Evolutionary conservation across 1,139 yeast species (phyloP).

Genomic region (Zygoascus meyerae): DNA sequence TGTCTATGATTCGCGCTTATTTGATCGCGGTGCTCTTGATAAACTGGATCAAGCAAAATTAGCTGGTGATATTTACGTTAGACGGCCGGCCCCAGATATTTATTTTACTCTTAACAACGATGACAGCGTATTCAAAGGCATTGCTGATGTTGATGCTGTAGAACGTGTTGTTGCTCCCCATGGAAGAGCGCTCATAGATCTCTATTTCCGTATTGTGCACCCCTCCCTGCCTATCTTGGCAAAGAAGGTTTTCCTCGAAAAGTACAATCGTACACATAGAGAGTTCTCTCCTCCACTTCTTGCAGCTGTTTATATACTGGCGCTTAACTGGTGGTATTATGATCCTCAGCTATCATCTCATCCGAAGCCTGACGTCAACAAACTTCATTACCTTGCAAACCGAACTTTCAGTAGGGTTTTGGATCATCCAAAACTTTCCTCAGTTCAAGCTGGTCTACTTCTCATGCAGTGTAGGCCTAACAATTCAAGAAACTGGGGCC

Average conservation of each 20-base stretch:
- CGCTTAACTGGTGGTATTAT: conserved; percentile 41
- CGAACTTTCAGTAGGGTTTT: conserved; percentile 37
- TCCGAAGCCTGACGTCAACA: conserved; percentile 34
- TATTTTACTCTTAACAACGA: conserved; percentile 35
- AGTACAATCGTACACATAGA: conserved; percentile 41
- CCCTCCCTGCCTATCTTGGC: conserved; percentile 41
- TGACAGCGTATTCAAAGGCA: conserved; percentile 25
- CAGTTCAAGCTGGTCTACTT: conserved; percentile 42
- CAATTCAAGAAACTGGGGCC: conserved; percentile 70
- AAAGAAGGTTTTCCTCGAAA: conserved; percentile 41
- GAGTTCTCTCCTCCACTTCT: conserved; percentile 43
- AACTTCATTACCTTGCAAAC: conserved; percentile 35
- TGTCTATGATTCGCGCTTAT: conserved; percentile 31
- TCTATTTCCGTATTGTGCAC: conserved; percentile 40
- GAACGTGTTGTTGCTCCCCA: conserved; percentile 41
- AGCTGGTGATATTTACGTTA: conserved; percentile 31
- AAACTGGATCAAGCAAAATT: conserved; percentile 32
- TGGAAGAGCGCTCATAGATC: conserved; percentile 37
- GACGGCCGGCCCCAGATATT: conserved; percentile 33
- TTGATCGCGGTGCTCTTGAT: conserved; percentile 30
- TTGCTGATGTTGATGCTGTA: conserved; percentile 34
- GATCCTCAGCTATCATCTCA: conserved; percentile 30
- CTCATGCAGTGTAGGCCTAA: conserved; percentile 37
- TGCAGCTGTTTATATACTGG: conserved; percentile 42
- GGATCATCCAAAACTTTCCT: conserved; percentile 40